These are phyloP conservation scores for Ormosia emarginata DNA, from an alignment of 306 rosid genomes.

Conservation along the genomic window DNA sequence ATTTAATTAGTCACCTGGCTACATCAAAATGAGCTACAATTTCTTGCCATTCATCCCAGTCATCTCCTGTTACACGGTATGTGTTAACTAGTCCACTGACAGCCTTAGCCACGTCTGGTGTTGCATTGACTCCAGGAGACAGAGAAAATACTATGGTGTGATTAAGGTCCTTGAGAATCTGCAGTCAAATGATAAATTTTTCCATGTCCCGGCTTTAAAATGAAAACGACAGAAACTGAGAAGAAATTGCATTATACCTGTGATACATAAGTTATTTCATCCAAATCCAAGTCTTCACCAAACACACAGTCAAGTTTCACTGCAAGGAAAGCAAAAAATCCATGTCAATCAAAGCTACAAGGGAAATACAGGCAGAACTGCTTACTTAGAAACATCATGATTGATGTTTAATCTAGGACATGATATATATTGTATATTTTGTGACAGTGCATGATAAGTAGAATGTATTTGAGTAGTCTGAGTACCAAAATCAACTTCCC, in stretches of 20 bases:
- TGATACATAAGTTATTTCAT: conserved; percentile 57
- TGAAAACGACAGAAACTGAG: background rate
- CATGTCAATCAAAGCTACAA: conserved; percentile 2
- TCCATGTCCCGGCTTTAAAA: background rate
- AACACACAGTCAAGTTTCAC: conserved; percentile 83
- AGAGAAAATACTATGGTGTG: conserved; percentile 47
- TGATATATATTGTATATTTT: background rate
- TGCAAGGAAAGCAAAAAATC: conserved; percentile 31
- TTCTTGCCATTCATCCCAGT: conserved; percentile 73
- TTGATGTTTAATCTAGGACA: background rate
- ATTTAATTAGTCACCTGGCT: conserved; percentile 42
- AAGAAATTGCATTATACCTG: conserved; percentile 30
- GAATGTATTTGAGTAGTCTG: background rate
- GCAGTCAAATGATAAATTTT: background rate
- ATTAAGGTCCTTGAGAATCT: conserved; percentile 55
- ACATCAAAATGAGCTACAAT: conserved; percentile 55
- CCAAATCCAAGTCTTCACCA: conserved; percentile 59
- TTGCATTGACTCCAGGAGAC: conserved; percentile 71
- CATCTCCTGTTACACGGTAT: conserved; percentile 77
- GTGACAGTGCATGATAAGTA: background rate
- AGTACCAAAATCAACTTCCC: conserved; percentile 90
- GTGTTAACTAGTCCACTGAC: conserved; percentile 50
- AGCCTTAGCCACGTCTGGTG: conserved; percentile 54
- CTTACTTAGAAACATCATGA: background rate
- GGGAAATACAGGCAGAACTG: background rate